Evolutionary conservation across 495 filamentous ascomycete genomes (phyloP), one percentile per base, ranked within the genome.

Genomic region (Haplographium delicatum): DNA sequence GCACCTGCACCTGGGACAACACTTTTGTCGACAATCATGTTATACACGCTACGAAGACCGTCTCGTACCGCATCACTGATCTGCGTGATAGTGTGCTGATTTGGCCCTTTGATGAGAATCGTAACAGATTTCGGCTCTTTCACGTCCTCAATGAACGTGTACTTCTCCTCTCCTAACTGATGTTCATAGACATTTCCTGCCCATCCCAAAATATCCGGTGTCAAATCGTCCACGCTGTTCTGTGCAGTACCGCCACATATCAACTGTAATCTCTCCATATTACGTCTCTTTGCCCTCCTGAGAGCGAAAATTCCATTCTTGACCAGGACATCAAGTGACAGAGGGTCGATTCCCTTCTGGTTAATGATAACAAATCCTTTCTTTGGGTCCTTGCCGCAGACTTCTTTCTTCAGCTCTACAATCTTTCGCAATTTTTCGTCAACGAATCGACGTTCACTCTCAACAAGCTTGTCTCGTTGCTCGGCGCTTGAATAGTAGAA

Each of bases 51-150:
- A 54, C 93, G 78, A 41, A 98, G 73, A 42, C 93, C 94, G 63
- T 98, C 93, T 23, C 93, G 85, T n/a, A 98, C 93, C 5, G 93
- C 93, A 67, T 98, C 93, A 51, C 88, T 91, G 49, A 98, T 88
- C 64, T 98, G 93, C 23, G 84, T 83, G 61, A 98, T 97, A 39
- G 94, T 97, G 68, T 98, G 93, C 60, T 80, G 73, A 69, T 98
- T 98, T 33, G 93, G 93, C 5, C 93, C 93, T 74, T 98, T 98
- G 73, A 98, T 96, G 47, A 98, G 76, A 10, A 98, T 74, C 16
- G 93, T 98, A n/a, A 97, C 94, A 4, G 94, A 96, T 74, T 97
- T 98, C 43, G 93, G 88, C 43, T 97, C 88, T 76, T 96, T 97
- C 57, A 98, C 93, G 50, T 98, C 94, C 68, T 97, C 94, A 54